These are phyloP conservation scores for Trypanosoma grayi DNA, from an alignment of 208 protist genomes.

Conservation along the genomic window DNA sequence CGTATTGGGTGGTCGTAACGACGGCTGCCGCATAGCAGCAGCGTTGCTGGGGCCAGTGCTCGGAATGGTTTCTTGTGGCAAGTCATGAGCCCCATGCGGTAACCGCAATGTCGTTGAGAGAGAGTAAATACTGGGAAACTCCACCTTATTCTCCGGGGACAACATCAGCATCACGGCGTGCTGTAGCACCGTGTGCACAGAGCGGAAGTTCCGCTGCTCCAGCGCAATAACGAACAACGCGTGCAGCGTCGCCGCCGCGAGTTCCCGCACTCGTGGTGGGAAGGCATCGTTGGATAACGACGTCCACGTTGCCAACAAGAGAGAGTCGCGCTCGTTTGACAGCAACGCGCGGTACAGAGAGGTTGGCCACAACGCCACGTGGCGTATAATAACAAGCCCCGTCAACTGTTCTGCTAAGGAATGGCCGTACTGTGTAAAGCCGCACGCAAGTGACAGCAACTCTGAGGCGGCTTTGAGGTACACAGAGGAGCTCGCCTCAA, in stretches of 20 bases:
- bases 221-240: conserved; percentile 53
- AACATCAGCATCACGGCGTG: conserved; percentile 32
- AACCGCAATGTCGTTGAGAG: not conserved
- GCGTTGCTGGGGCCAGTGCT: too few species aligned
- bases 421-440: conserved; percentile 45
- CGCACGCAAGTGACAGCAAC: conserved; percentile 41
- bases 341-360: conserved; percentile 43
- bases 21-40: too few species aligned
- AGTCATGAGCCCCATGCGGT: too few species aligned
- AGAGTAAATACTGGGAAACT: conserved; percentile 1
- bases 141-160: not conserved
- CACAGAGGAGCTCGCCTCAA: conserved; percentile 41
- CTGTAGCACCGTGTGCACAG: conserved; percentile 57
- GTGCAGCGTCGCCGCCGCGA: conserved; percentile 54
- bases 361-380: conserved; percentile 46
- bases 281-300: conserved; percentile 29
- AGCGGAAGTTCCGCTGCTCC: conserved; percentile 30
- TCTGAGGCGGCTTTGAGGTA: conserved; percentile 52
- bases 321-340: conserved; percentile 32
- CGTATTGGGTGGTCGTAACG: too few species aligned
- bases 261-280: conserved; percentile 35
- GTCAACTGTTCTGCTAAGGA: conserved; percentile 48
- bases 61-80: too few species aligned
- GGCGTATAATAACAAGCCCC: conserved; percentile 54
- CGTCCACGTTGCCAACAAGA: conserved; percentile 56